Conservation (phyloP, 306 rosid species). For the Psophocarpus tetragonolobus region DNA sequence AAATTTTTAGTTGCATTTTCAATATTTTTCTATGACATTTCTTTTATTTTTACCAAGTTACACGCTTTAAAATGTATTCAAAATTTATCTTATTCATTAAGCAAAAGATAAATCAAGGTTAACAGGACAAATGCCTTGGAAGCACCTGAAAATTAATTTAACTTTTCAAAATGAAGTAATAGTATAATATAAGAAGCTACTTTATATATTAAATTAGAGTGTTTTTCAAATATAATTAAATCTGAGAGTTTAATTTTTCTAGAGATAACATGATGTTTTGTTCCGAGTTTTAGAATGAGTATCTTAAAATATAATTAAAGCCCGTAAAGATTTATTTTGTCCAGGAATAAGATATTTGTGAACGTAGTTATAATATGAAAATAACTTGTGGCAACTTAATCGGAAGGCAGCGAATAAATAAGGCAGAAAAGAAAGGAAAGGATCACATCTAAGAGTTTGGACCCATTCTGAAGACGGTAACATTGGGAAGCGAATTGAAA, state of each 20-base stretch:
- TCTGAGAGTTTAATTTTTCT: neutral
- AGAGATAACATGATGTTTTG: too few species aligned
- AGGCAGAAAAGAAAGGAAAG: neutral
- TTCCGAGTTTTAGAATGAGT: too few species aligned
- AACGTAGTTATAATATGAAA: neutral
- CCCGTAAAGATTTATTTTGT: neutral
- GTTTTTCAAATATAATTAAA: neutral
- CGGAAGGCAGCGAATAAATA: neutral
- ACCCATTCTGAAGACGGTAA: neutral
- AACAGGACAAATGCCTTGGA: neutral
- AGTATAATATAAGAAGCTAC: neutral
- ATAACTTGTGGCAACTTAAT: neutral
- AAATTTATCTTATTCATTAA: neutral
- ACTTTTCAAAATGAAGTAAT: neutral
- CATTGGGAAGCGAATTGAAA: neutral
- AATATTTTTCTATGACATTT: too few species aligned
- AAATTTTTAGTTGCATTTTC: too few species aligned
- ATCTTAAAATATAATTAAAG: too few species aligned
- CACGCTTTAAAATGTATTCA: too few species aligned
- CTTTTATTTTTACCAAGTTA: too few species aligned
- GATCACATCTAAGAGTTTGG: conserved; percentile 13
- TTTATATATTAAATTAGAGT: neutral
- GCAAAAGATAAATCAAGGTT: neutral
- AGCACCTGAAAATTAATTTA: neutral
- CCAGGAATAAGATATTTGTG: neutral